Evolutionary conservation across 2,329 filamentous ascomycete species (phyloP), one percentile per base, ranked within the genome.

Genomic region (Colletotrichum tamarilloi): DNA sequence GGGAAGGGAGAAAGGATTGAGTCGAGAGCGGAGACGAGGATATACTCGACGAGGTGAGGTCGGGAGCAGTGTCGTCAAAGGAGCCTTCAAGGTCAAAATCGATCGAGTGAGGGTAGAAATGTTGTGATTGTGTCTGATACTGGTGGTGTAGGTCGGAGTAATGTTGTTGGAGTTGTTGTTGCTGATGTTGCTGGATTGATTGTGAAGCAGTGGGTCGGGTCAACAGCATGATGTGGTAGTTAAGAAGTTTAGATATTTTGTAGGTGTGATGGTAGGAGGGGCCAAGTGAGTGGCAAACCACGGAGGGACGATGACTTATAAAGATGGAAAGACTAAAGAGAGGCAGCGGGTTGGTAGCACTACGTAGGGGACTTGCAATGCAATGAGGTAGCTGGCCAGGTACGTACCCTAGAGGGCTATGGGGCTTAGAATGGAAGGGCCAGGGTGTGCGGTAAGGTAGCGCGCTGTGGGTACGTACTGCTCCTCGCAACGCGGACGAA

Each of bases 1-100:
- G 69, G n/a, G 73, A 74, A 49, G 79, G 77, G 19, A 73, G 55
- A 9, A 70, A 30, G 1, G 69, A 72, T 42, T 72, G 66, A 12
- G 69, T 72, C 59, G 69, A 72, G 12, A 75, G 57, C 4, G 76
- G 66, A 14, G 74, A 69, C 5, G 73, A 69, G 30, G 73, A 58
- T 12, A 67, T 67, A 59, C 68, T 71, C 52, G 62, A 67, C 12
- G 46, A 59, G 19, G 24, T 42, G 1, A 46, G 35, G 26, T 72
- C 42, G 62, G 49, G 35, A 26, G 68, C 52, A 22, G 62, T 16
- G 56, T 72, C 68, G 42, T 57, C 63, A n/a, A 65, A 60, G 57
- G 52, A 46, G 26, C 38, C 32, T 46, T 72, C 72, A 28, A 59
- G 24, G 56, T 74, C 59, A 53, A 67, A 55, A 32, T 74, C 68